A percentile compares a stretch with the other conserved stretches of the same genome.
Conservation (phyloP, 1,284 basidiomycete genomes). For the Microbotryum intermedium region DNA sequence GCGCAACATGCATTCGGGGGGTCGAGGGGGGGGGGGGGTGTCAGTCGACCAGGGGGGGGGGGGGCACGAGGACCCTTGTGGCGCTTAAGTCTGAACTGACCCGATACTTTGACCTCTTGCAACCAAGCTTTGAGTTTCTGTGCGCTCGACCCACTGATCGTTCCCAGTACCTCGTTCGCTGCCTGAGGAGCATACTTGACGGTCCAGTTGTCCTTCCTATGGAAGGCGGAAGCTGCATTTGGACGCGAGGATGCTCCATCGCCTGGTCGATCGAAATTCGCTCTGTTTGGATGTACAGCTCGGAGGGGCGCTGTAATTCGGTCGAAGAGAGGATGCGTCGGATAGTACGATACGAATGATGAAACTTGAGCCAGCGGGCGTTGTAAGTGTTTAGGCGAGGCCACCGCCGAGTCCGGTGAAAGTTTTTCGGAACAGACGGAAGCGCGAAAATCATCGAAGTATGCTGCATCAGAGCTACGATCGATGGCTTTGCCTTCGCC, state of each 20-base stretch:
- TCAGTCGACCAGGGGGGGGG: no score
- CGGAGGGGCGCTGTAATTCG: slow-evolving; percentile 11
- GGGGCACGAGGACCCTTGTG: no score
- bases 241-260: neutral
- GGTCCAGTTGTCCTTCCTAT: slow-evolving; percentile 47
- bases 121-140: slow-evolving; percentile 77
- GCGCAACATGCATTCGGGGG: neutral
- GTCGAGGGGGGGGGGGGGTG: neutral
- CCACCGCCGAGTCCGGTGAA: neutral
- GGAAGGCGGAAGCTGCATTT: neutral
- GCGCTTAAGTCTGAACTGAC: slow-evolving; percentile 17
- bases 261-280: neutral
- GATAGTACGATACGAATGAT: slow-evolving; percentile 1
- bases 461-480: neutral
- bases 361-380: neutral
- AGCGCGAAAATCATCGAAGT: neutral
- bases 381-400: neutral
- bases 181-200: slow-evolving; percentile 66
- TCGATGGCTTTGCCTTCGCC: slow-evolving; percentile 1
- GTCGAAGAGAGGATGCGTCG: slow-evolving; percentile 14
- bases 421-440: neutral
- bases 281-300: neutral
- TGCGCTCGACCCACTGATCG: slow-evolving; percentile 58
- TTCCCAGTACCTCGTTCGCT: slow-evolving; percentile 66
- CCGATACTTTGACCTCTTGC: slow-evolving; percentile 55